Evolutionary conservation across 192 early-diverging fungal genomes (phyloP), one percentile per base, ranked within the genome.

Genomic region (Fimicolochytrium jonesii): DNA sequence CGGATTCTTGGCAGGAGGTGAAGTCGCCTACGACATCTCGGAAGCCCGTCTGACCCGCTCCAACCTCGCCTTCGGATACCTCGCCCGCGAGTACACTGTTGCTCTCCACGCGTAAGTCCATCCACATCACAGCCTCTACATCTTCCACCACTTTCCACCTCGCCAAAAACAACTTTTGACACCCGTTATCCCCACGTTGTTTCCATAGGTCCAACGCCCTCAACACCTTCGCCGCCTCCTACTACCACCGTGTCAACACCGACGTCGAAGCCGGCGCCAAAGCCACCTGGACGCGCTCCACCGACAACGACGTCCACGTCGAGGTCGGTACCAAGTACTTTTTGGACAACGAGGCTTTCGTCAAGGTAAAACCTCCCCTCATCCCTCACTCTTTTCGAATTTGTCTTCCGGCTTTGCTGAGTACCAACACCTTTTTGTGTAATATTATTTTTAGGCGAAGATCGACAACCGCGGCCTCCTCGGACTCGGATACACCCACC

Each of bases 281-380:
- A 70, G 93, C 95, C 57, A 80, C 87, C 66, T 99, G 92, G 87
- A 82, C 87, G 74, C 84, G 84, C 76, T 79, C 83, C 68, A 73
- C 82, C 47, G 79, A 84, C 64, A 70, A 73, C 51, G 68, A 75
- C 60, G 89, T 91, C 68, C 76, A 84, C 63, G 81, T 95, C 11
- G 95, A 98, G 80, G 85, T 96, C 61, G 95, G 92, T 69, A 87
- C 92, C 80, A 96, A 96, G 86, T 90, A 91, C 79, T 74, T 83
- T 60, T 77, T 98, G 43, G 95, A 98, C 84, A 76, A 76, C 64
- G 79, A 81, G 70, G 88, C 93, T 54, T 95, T 90, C 60, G 80
- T 93, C 70, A 97, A 97, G 61, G 87, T 86, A 63, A n/a, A n/a
- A n/a, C n/a, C n/a, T n/a, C n/a, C n/a, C n/a, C n/a, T n/a, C n/a